Evolutionary conservation across 2,329 filamentous ascomycete genomes (phyloP).

Genomic region (Penicillium sp.): DNA sequence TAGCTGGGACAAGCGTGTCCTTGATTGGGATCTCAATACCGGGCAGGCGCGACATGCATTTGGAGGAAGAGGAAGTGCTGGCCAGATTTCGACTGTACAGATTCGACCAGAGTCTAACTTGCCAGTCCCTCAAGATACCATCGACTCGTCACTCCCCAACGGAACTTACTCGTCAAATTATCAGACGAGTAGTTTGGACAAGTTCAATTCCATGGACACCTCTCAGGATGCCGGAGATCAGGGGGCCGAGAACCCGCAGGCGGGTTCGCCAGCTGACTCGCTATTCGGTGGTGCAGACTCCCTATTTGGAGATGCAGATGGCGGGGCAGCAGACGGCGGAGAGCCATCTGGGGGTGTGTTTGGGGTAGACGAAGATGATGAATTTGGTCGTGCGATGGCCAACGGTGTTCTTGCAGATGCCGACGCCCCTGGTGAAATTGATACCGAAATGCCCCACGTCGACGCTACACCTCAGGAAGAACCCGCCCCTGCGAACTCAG

Average conservation of each 20-base stretch:
- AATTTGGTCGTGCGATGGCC: constrained; percentile 76
- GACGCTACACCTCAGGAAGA: constrained; percentile 23
- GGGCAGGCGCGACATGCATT: constrained; percentile 78
- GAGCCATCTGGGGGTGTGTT: constrained; percentile 64
- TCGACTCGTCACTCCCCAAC: constrained; percentile 55
- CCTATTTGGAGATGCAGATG: constrained; percentile 83
- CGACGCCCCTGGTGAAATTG: constrained; percentile 38
- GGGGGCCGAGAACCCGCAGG: constrained; percentile 60
- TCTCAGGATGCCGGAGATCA: constrained; percentile 38
- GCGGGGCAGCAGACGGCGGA: constrained; percentile 50
- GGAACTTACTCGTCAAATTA: constrained; percentile 81
- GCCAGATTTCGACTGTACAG: constrained; percentile 89
- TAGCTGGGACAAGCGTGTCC: constrained; percentile 93
- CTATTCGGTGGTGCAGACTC: constrained; percentile 86
- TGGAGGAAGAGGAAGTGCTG: constrained; percentile 73
- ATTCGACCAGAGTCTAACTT: constrained; percentile 76
- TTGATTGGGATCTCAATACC: constrained; percentile 93
- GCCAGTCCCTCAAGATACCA: constrained; percentile 74
- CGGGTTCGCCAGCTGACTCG: constrained; percentile 73
- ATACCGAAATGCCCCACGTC: constrained; percentile 23
- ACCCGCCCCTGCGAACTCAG: neutral
- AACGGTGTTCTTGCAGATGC: constrained; percentile 61
- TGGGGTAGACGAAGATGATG: constrained; percentile 81
- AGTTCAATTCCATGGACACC: constrained; percentile 51
- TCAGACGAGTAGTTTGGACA: constrained; percentile 61